These are phyloP conservation scores for Akanthomyces dipterigenus DNA, from an alignment of 2,329 filamentous ascomycete species.

Conservation along the genomic window DNA sequence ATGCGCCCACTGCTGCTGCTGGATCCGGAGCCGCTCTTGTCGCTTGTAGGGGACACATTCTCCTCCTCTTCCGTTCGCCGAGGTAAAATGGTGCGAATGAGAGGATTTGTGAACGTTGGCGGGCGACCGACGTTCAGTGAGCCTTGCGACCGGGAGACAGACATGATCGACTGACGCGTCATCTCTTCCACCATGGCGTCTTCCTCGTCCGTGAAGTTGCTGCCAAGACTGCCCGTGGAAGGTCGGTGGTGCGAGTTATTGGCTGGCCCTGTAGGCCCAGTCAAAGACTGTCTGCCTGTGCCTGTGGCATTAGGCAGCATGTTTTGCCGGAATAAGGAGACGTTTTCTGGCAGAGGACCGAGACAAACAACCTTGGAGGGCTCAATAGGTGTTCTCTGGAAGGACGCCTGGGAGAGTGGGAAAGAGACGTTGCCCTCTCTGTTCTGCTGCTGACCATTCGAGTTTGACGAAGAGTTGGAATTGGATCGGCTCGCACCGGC, in stretches of 20 bases:
- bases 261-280: neutral
- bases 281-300: neutral
- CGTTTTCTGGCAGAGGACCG: conserved; percentile 45
- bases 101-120: neutral
- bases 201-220: conserved; percentile 52
- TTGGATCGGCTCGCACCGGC: conserved; percentile 23
- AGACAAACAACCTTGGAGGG: conserved; percentile 47
- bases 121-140: neutral
- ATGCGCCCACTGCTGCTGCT: conserved; percentile 34
- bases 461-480: conserved; percentile 19
- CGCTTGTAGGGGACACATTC: neutral
- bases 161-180: conserved; percentile 19
- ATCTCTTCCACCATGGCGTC: conserved; percentile 29
- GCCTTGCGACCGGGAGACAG: conserved; percentile 1
- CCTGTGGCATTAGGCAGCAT: conserved; percentile 6
- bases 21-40: conserved; percentile 5
- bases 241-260: conserved; percentile 7
- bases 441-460: conserved; percentile 17
- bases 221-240: conserved; percentile 43
- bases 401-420: conserved; percentile 16
- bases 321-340: conserved; percentile 24
- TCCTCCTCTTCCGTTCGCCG: neutral
- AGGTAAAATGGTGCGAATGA: neutral
- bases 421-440: conserved; percentile 14
- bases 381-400: conserved; percentile 46